Base-by-base conservation (phyloP, 805 yeast genomes). In the Candida multigemmis region DNA sequence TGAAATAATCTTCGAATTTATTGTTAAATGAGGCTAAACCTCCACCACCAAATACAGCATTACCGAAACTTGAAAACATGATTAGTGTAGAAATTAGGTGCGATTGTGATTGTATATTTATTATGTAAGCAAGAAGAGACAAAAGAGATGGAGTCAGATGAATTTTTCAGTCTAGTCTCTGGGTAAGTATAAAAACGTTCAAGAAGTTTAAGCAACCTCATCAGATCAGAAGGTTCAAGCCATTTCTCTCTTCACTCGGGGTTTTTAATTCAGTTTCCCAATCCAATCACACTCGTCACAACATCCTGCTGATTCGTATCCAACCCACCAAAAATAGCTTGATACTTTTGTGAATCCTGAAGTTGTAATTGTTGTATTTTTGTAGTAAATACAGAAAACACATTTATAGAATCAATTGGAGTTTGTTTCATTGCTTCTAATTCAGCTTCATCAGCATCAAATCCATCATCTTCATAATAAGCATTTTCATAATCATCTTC, bases 351-450 rank as follows among this genome's bases (percentile, higher is more conserved):
- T 1, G 56, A 49, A 35, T 76, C 74, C 6, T 51, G 45, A 16
- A 56, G 62, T 40, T 74, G 77, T 12, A 81, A 45, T 2, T 48
- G 44, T 3, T 59, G 33, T 11, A 83, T 52, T 12, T 71, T 65
- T 12, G 70, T 66, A 31, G 76, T 72, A 51, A 86, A 75, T 3
- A 73, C 70, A 10, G 64, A 62, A 51, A 76, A 85, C 3, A 81
- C 77, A 45, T 89, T 81, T 26, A 86, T 55, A 22, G 64, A 59
- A 45, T 89, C 96, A 25, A 91, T 65, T 3, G 93, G 77, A 1
- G 89, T 79, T 37, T 77, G 79, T 14, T 81, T 71, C 46, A 81
- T 61, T 7, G 95, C 95, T 44, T 87, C 96, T 24, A 77, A 75
- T 23, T 82, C 65, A 6, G 81, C 91, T 25, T 80, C 91, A 26